Percentiles rank a stretch among this genome's conserved stretches.
phyloP scores from a whole-genome alignment of 1,284 basidiomycete species.

The Pulchroboletus neoregius region DNA sequence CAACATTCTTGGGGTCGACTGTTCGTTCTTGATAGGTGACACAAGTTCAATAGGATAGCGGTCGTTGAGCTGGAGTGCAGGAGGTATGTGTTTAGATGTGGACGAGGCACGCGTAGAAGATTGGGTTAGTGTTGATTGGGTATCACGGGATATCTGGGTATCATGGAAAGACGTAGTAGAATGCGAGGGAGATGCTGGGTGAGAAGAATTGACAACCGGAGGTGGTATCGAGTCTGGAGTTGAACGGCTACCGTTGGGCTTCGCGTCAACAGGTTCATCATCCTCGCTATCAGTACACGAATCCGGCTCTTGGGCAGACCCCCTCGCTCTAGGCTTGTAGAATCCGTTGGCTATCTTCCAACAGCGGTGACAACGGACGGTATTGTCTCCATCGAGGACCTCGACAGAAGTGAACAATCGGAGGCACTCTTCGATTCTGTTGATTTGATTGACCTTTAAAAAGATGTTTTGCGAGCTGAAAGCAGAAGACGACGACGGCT shows the following conservation, averaged over 20 bases:
- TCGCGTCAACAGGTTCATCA: slow-evolving; percentile 15
- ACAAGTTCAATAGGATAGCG: slow-evolving; percentile 22
- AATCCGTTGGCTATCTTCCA: slow-evolving; percentile 82
- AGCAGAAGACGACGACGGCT: slow-evolving; percentile 10
- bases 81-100: slow-evolving; percentile 26
- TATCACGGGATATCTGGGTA: slow-evolving; percentile 28
- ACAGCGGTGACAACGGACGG: slow-evolving; percentile 88
- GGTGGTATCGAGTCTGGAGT: slow-evolving; percentile 1
- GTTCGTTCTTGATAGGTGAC: slow-evolving; percentile 7
- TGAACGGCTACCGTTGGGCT: background rate
- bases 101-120: slow-evolving; percentile 28
- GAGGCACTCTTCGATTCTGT: slow-evolving; percentile 60
- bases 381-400: slow-evolving; percentile 88
- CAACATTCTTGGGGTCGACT: slow-evolving; percentile 35
- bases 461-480: slow-evolving; percentile 24
- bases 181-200: slow-evolving; percentile 9
- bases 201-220: slow-evolving; percentile 7
- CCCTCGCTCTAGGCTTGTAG: slow-evolving; percentile 38
- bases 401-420: slow-evolving; percentile 88
- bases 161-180: slow-evolving; percentile 21
- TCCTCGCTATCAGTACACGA: slow-evolving; percentile 33
- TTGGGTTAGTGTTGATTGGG: slow-evolving; percentile 21
- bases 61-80: slow-evolving; percentile 31
- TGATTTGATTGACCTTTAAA: slow-evolving; percentile 29
- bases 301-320: slow-evolving; percentile 34